Conservation (phyloP, 805 yeast species). For the Zygosaccharomyces gambellarensis region DNA sequence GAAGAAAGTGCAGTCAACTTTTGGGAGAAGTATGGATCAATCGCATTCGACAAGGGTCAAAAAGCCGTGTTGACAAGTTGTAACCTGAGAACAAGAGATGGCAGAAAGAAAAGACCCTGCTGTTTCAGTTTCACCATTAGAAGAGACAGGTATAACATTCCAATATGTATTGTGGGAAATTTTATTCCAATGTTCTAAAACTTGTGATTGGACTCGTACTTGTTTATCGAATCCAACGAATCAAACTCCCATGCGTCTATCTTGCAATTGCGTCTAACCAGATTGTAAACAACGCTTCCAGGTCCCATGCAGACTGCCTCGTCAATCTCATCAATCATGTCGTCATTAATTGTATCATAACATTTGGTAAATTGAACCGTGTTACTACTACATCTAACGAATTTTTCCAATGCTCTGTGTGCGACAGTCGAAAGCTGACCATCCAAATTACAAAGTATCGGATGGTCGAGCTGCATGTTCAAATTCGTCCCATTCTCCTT, state of each 20-base stretch:
- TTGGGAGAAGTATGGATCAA: slow-evolving; percentile 96
- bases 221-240: slow-evolving; percentile 26
- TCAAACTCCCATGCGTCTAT: slow-evolving; percentile 23
- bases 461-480: slow-evolving; percentile 23
- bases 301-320: slow-evolving; percentile 32
- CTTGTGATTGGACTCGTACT: slow-evolving; percentile 6
- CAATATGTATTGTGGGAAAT: slow-evolving; percentile 93
- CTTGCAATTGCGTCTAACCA: slow-evolving; percentile 28
- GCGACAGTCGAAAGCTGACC: slow-evolving; percentile 27
- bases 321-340: slow-evolving; percentile 12
- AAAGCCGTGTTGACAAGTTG: slow-evolving; percentile 93
- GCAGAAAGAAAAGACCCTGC: slow-evolving; percentile 73
- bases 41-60: slow-evolving; percentile 93
- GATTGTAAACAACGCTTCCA: slow-evolving; percentile 28
- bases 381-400: slow-evolving; percentile 31
- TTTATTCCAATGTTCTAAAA: slow-evolving; percentile 64
- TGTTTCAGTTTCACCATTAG: slow-evolving; percentile 93
- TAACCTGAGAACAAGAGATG: slow-evolving; percentile 76
- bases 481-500: slow-evolving; percentile 28
- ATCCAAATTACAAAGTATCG: slow-evolving; percentile 31
- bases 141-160: slow-evolving; percentile 89
- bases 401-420: slow-evolving; percentile 32
- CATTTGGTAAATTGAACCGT: slow-evolving; percentile 34
- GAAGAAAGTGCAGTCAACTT: slow-evolving; percentile 95
- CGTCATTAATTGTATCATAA: slow-evolving; percentile 28